Percentiles rank a stretch among this genome's conserved stretches.
Evolutionary conservation across 345 rosid species (phyloP).

Genomic region (Brassica napus): DNA sequence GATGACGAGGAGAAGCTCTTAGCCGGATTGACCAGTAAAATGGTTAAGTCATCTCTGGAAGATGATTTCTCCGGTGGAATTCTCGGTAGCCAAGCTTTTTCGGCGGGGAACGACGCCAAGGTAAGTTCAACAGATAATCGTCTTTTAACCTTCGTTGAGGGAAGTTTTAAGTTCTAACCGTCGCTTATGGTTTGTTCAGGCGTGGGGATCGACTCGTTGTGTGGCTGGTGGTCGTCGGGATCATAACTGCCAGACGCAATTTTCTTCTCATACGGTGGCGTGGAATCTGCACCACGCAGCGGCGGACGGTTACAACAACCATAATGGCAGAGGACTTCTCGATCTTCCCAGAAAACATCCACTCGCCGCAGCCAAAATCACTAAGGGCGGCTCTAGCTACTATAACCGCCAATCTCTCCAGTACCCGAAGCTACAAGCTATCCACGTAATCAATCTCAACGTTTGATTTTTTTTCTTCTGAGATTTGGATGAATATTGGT

Average conservation of each 20-base stretch:
- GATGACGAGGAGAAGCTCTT: conserved; percentile 61
- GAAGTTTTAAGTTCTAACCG: background rate
- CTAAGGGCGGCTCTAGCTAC: conserved; percentile 31
- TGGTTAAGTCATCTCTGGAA: conserved; percentile 52
- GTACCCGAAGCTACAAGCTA: conserved; percentile 58
- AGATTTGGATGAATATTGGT: background rate
- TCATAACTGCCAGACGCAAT: conserved; percentile 18
- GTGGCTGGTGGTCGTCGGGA: conserved; percentile 39
- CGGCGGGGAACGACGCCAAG: conserved; percentile 28
- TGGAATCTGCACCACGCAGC: conserved; percentile 64
- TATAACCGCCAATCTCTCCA: conserved; percentile 44
- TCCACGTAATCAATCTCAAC: conserved; percentile 44
- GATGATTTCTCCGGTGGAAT: conserved; percentile 37
- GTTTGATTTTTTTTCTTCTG: background rate
- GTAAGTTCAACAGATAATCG: conserved; percentile 15
- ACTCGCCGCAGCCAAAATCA: conserved; percentile 41
- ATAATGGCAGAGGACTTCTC: conserved; percentile 38
- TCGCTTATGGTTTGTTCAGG: conserved; percentile 29
- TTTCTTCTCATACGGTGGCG: conserved; percentile 43
- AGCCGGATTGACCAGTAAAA: conserved; percentile 46
- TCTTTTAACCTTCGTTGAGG: background rate
- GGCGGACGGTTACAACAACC: conserved; percentile 37
- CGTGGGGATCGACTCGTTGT: conserved; percentile 44
- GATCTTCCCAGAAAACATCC: conserved; percentile 30
- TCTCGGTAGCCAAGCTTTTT: conserved; percentile 10